Evolutionary conservation across 2,329 filamentous ascomycete genomes (phyloP).

Genomic region (Hypoxylon sp.): DNA sequence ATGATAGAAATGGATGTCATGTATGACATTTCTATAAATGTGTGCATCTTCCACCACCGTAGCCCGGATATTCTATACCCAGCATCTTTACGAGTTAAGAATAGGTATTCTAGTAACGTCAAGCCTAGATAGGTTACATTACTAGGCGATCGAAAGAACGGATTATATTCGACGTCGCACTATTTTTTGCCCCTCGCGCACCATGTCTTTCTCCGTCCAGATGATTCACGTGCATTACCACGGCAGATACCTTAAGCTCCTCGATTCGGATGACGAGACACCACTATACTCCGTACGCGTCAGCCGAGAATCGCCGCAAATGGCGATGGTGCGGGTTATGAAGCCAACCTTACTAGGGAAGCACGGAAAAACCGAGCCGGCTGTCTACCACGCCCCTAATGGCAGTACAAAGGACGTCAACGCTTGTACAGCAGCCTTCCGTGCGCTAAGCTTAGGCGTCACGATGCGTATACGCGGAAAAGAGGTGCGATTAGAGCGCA

Average conservation of each 20-base stretch:
- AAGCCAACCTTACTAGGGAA: not conserved
- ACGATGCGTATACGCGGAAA: not conserved
- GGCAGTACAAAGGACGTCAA: not conserved
- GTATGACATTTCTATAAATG: not conserved
- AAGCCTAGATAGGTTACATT: not conserved
- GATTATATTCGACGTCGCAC: not conserved
- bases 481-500: not conserved
- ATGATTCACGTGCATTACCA: not conserved
- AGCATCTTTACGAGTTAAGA: not conserved
- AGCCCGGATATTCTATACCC: not conserved
- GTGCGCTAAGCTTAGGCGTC: not conserved
- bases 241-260: not conserved
- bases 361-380: not conserved
- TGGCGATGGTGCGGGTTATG: not conserved
- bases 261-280: not conserved
- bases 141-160: not conserved
- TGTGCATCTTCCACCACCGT: not conserved
- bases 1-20: not conserved
- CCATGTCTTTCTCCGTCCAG: not conserved
- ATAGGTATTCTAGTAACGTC: not conserved
- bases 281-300: too few species aligned
- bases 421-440: not conserved
- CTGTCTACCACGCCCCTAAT: not conserved
- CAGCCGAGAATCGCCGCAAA: not conserved
- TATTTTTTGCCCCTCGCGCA: not conserved